Evolutionary conservation across 75 land plant species (phyloP).

Genomic region (Larix kaempferi): DNA sequence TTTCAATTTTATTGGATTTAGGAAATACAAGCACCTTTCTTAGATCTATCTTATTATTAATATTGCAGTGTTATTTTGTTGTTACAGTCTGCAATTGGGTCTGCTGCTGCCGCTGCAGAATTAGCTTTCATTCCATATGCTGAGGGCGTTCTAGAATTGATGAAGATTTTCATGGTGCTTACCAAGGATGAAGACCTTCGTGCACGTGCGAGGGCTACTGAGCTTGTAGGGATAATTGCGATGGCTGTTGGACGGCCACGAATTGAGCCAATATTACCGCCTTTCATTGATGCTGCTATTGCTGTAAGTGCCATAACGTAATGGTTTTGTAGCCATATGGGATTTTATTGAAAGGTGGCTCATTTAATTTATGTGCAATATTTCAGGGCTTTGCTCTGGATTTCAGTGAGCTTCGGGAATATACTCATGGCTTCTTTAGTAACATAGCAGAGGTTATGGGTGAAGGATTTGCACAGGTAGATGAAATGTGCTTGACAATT

Average conservation of each 20-base stretch:
- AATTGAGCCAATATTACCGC: constrained; percentile 81
- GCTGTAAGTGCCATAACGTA: constrained; percentile 35
- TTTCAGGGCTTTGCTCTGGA: constrained; percentile 86
- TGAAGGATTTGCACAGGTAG: constrained; percentile 80
- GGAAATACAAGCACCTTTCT: neutral
- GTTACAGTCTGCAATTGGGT: constrained; percentile 95
- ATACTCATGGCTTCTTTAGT: constrained; percentile 98
- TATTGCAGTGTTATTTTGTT: neutral
- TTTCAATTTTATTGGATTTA: neutral
- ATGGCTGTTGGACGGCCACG: constrained; percentile 74
- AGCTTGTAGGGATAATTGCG: constrained; percentile 89
- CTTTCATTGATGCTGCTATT: constrained; percentile 94
- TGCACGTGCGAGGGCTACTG: constrained; percentile 93
- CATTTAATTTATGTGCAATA: neutral
- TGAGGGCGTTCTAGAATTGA: constrained; percentile 68
- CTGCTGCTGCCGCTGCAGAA: constrained; percentile 94
- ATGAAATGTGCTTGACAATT: neutral
- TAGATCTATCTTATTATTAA: neutral
- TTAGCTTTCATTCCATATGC: constrained; percentile 87
- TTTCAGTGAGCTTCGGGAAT: constrained; percentile 94
- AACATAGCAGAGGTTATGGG: constrained; percentile 85
- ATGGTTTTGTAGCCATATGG: neutral
- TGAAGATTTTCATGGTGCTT: constrained; percentile 87
- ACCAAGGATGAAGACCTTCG: constrained; percentile 90
- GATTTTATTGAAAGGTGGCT: neutral